Evolutionary conservation across 176 grass and related monocot genomes (phyloP).

Genomic region (Elaeis guineensis): DNA sequence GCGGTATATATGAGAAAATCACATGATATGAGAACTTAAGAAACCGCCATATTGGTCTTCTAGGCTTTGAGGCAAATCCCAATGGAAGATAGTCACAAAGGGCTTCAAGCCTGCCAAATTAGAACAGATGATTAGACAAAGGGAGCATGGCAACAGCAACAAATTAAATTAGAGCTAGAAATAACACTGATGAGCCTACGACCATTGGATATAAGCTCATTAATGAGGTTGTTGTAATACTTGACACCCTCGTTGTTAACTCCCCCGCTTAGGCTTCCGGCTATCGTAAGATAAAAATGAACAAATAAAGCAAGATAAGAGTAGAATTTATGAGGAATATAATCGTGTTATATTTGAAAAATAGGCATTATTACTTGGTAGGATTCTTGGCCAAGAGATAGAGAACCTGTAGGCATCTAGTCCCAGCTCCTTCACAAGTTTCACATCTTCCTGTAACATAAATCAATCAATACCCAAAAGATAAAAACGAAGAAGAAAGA

Average conservation of each 20-base stretch:
- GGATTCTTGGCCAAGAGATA: slow-evolving; percentile 13
- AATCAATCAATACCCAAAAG: not conserved
- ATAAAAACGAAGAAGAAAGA: not conserved
- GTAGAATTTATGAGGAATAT: too few relatives aligned
- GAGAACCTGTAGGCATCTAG: slow-evolving; percentile 17
- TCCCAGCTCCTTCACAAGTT: not conserved
- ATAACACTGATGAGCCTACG: not conserved
- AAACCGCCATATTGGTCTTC: slow-evolving; percentile 52
- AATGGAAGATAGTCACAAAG: slow-evolving; percentile 56
- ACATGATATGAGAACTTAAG: slow-evolving; percentile 14
- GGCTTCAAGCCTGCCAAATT: slow-evolving; percentile 36
- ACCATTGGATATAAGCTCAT: slow-evolving; percentile 49
- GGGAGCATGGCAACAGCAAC: too few relatives aligned
- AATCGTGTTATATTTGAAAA: too few relatives aligned
- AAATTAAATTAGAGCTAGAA: not conserved
- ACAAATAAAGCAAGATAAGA: too few relatives aligned
- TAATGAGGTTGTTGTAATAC: slow-evolving; percentile 54
- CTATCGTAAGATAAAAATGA: slow-evolving; percentile 13
- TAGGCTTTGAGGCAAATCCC: slow-evolving; percentile 39
- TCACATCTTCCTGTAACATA: slow-evolving; percentile 3
- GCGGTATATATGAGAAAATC: not conserved
- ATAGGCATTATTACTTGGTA: slow-evolving; percentile 1
- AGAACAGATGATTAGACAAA: too few relatives aligned
- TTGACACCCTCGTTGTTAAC: slow-evolving; percentile 45
- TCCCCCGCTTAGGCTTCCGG: slow-evolving; percentile 41